These are phyloP conservation scores for Ananas comosus DNA, from an alignment of 176 grass and related monocot species.

Conservation along the genomic window DNA sequence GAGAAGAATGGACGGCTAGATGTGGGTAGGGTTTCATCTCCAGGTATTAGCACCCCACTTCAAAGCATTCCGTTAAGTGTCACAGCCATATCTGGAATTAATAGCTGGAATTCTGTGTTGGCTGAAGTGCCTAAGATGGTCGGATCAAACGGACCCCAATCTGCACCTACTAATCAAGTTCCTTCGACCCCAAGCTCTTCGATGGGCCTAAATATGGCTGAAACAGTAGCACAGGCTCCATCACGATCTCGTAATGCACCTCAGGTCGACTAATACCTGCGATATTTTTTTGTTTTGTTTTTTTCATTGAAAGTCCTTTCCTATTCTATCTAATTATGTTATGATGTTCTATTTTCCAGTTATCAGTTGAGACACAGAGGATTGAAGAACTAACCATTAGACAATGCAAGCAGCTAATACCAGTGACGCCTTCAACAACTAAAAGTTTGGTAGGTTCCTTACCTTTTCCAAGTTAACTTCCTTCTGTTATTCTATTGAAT, in stretches of 20 bases:
- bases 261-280: slow-evolving; percentile 22
- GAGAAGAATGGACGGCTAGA: slow-evolving; percentile 7
- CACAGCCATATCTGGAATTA: slow-evolving; percentile 17
- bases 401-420: slow-evolving; percentile 43
- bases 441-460: slow-evolving; percentile 30
- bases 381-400: slow-evolving; percentile 30
- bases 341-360: slow-evolving; percentile 14
- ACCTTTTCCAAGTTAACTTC: not conserved
- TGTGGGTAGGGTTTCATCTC: slow-evolving; percentile 18
- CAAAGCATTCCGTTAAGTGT: slow-evolving; percentile 22
- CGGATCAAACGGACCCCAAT: slow-evolving; percentile 4
- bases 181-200: not conserved
- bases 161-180: slow-evolving; percentile 5
- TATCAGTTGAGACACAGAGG: slow-evolving; percentile 30
- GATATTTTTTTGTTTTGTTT: not conserved
- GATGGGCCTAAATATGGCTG: slow-evolving; percentile 40
- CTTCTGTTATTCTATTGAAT: not conserved
- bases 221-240: slow-evolving; percentile 31
- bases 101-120: slow-evolving; percentile 32
- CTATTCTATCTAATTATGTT: slow-evolving; percentile 1
- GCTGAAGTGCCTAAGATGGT: slow-evolving; percentile 27
- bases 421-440: slow-evolving; percentile 29
- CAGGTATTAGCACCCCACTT: slow-evolving; percentile 26
- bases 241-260: slow-evolving; percentile 24
- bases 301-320: not conserved